Evolutionary conservation across 202 grass and related monocot species (phyloP), one percentile per base, ranked within the genome.

Genomic region (Panicum virgatum): DNA sequence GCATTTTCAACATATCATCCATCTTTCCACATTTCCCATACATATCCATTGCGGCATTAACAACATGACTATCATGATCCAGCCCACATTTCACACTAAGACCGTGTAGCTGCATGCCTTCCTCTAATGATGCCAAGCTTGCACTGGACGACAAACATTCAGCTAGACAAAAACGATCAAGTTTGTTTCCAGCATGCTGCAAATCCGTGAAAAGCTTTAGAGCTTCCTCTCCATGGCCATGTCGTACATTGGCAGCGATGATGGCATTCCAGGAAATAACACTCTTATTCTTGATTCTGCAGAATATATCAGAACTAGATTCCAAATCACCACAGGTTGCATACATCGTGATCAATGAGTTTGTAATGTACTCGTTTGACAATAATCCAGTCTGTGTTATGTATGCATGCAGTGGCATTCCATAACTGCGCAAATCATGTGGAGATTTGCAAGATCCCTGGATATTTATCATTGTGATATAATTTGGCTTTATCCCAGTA

Each of bases 1-100:
- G 63, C 73, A 93, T 37, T 79, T 87, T 86, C 60, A 87, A 77
- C 88, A 91, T 86, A 40, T 91, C 88, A 79, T 91, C 81, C 80
- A 91, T 83, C 62, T 93, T 97, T 73, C 93, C 93, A 74, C 88
- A 93, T 86, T 97, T 97, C 40, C 86, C 86, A 52, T 93, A 97
- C 93, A 97, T 97, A 80, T 97, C 90, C 93, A 97, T 93, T 72
- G 81, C 63, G 32, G 90, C 86, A 93, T 97, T 97, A 48, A 91
- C 64, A 68, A 93, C 83, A 77, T 89, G 88, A 78, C 80, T 66
- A 56, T 93, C 81, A 53, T 65, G 83, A 66, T 82, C 83, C 77
- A 93, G 78, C 18, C 86, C 90, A 76, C 77, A 87, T 87, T 96
- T 96, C 39, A 86, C 67, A 69, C 84, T 80, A 72, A 96, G 80